Conservation (phyloP, 2,329 filamentous ascomycete genomes). For the Fusarium fujikuroi region DNA sequence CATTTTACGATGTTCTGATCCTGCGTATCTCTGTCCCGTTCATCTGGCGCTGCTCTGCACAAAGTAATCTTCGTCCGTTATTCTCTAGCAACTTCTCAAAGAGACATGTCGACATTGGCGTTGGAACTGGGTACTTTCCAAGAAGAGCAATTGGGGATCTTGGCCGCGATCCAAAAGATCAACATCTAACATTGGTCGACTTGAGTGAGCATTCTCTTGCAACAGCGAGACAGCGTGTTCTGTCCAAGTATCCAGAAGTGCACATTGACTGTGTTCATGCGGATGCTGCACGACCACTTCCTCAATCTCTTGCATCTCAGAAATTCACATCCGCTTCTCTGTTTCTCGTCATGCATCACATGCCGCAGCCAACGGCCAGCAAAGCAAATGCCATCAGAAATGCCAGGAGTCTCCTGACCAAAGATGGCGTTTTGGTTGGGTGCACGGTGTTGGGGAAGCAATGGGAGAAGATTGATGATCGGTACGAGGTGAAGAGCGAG, state of each 20-base stretch:
- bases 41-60: not conserved
- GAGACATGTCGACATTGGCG: slow-evolving; percentile 16
- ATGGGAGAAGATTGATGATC: slow-evolving; percentile 1
- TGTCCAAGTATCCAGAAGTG: too few relatives aligned
- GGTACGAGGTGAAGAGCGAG: not conserved
- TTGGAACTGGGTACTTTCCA: slow-evolving; percentile 16
- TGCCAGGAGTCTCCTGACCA: not conserved
- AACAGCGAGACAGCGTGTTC: not conserved
- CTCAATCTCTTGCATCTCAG: not conserved
- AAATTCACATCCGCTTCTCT: not conserved
- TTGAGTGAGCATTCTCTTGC: slow-evolving; percentile 5
- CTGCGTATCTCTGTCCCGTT: too few relatives aligned
- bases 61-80: not conserved
- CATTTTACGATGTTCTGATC: too few relatives aligned
- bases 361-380: slow-evolving; percentile 2
- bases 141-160: too few relatives aligned
- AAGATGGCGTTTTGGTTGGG: slow-evolving; percentile 4
- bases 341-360: slow-evolving; percentile 9
- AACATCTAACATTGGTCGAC: slow-evolving; percentile 13
- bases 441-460: slow-evolving; percentile 13
- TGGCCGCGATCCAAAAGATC: not conserved
- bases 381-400: slow-evolving; percentile 8
- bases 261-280: too few relatives aligned
- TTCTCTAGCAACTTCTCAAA: slow-evolving; percentile 12
- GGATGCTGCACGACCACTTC: not conserved